phyloP scores from a whole-genome alignment of 352 stramenopile species.

The Phytophthora nicotianae region DNA sequence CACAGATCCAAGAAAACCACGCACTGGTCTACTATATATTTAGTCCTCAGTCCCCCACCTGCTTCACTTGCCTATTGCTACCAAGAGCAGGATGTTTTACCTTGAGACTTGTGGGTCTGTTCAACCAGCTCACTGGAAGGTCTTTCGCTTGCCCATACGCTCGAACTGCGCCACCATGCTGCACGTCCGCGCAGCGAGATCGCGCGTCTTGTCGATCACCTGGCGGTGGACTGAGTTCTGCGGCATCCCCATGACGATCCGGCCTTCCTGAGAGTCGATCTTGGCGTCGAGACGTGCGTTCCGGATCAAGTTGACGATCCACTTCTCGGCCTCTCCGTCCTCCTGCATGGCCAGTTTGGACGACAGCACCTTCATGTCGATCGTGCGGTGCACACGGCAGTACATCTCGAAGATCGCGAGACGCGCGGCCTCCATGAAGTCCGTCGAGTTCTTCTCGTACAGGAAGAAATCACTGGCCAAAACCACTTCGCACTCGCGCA shows the following conservation, averaged over 20 bases:
- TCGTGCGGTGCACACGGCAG: slow-evolving; percentile 99
- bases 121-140: slow-evolving; percentile 59
- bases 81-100: slow-evolving; percentile 6
- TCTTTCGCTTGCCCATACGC: slow-evolving; percentile 85
- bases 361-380: slow-evolving; percentile 97
- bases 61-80: slow-evolving; percentile 25
- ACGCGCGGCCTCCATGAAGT: slow-evolving; percentile 98
- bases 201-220: slow-evolving; percentile 97
- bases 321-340: slow-evolving; percentile 96
- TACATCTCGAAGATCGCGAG: slow-evolving; percentile 99
- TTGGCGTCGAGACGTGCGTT: slow-evolving; percentile 97
- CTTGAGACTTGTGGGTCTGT: no score
- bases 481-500: slow-evolving; percentile 95
- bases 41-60: slow-evolving; percentile 25
- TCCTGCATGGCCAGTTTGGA: slow-evolving; percentile 97
- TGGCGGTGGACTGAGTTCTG: slow-evolving; percentile 95
- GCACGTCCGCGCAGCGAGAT: slow-evolving; percentile 93
- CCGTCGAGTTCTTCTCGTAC: slow-evolving; percentile 94
- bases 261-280: slow-evolving; percentile 97
- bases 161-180: slow-evolving; percentile 89
- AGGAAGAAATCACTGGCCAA: slow-evolving; percentile 98
- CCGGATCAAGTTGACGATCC: slow-evolving; percentile 99
- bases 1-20: slow-evolving; percentile 26
- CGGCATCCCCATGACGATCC: slow-evolving; percentile 96
- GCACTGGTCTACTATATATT: slow-evolving; percentile 49